Conservation (phyloP, 495 filamentous ascomycete species). For the Hypoxylon perforatum region DNA sequence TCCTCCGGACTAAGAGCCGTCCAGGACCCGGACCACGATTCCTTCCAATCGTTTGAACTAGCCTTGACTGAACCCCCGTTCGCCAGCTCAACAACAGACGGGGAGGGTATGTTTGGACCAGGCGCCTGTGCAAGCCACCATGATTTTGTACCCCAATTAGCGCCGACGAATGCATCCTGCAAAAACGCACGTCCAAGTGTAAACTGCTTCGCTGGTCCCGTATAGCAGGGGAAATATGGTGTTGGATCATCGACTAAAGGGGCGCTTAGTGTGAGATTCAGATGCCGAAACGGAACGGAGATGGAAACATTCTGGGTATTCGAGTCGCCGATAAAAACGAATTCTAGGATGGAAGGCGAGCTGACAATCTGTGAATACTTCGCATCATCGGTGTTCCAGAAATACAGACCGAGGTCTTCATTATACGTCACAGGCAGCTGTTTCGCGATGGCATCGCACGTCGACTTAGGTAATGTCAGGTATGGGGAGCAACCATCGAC, state of each 20-base stretch:
- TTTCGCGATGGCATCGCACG: conserved; percentile 61
- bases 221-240: conserved; percentile 65
- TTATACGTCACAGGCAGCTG: conserved; percentile 59
- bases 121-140: conserved; percentile 65
- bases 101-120: conserved; percentile 51
- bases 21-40: conserved; percentile 55
- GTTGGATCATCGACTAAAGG: conserved; percentile 57
- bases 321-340: conserved; percentile 54
- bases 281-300: conserved; percentile 64
- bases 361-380: conserved; percentile 56
- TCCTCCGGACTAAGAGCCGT: conserved; percentile 40
- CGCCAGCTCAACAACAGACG: conserved; percentile 33
- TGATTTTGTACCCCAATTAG: conserved; percentile 58
- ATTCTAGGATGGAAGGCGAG: conserved; percentile 62
- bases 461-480: conserved; percentile 59
- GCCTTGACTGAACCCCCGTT: conserved; percentile 37
- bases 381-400: conserved; percentile 60
- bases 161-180: conserved; percentile 66
- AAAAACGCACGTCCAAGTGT: conserved; percentile 66
- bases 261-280: conserved; percentile 62
- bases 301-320: conserved; percentile 55
- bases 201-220: conserved; percentile 41
- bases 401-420: conserved; percentile 54
- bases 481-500: conserved; percentile 59
- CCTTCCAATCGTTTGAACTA: conserved; percentile 48